Evolutionary conservation across 805 yeast genomes (phyloP), one percentile per base, ranked within the genome.

Genomic region (Kuraishia piskuri): DNA sequence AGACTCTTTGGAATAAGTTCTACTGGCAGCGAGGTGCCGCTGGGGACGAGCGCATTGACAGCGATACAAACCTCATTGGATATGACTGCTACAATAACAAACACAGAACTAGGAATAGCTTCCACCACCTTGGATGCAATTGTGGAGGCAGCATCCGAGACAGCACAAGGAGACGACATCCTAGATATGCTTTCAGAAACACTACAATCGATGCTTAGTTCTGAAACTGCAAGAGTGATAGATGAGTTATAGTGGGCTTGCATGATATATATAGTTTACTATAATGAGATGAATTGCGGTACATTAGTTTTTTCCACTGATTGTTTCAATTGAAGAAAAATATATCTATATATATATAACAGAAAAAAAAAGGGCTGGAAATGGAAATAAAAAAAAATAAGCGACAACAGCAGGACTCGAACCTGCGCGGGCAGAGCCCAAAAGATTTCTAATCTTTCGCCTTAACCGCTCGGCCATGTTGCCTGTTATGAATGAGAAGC

Each of bases 361-460:
- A n/a, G n/a, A n/a, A n/a, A n/a, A n/a, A n/a, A n/a, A n/a, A n/a
- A n/a, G n/a, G n/a, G n/a, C n/a, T n/a, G n/a, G 36, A 20, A 22
- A 37, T n/a, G 10, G 20, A 36, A 31, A 40, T 6, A 44, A 52
- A 46, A 56, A 69, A 70, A 69, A 71, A 65, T 67, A 67, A 64
- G 59, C 84, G 84, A 80, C 84, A 80, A 76, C 84, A 77, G 83
- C 86, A 80, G 84, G 86, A 80, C 68, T 80, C 83, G 86, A 80
- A 79, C 79, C 79, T 75, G 78, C 76, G 79, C 79, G 79, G 79
- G 78, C 73, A 74, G 72, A 70, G 74, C 79, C 80, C 79, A 75
- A 75, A 74, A 75, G 79, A 75, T 75, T 73, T 73, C 78, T 73
- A 74, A 75, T 78, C 82, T 77, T 76, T 76, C 82, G 80, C 83